Conservation (phyloP, 2,329 filamentous ascomycete species). For the Emmonsia crescens region DNA sequence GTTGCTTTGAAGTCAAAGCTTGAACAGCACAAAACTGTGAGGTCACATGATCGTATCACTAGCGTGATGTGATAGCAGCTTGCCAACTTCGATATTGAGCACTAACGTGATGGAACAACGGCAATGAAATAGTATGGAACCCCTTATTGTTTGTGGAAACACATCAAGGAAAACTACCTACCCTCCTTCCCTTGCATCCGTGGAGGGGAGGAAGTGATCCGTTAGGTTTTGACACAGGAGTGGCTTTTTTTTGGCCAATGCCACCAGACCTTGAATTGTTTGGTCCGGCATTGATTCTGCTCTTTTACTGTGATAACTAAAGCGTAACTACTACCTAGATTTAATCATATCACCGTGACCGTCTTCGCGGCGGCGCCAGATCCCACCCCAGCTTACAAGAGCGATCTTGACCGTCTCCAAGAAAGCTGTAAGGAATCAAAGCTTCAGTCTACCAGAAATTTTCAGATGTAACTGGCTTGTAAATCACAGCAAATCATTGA, state of each 20-base stretch:
- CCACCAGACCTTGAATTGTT: not conserved
- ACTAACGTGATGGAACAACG: no score
- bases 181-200: not conserved
- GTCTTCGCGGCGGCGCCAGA: not conserved
- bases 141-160: no score
- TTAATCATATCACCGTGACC: not conserved
- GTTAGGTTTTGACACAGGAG: not conserved
- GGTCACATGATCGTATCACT: not conserved
- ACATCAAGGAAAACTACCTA: not conserved
- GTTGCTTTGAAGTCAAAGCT: no score
- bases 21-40: no score
- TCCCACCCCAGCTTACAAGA: not conserved
- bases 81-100: no score
- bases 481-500: not conserved
- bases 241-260: not conserved
- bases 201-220: not conserved
- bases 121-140: not conserved
- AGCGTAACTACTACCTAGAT: not conserved
- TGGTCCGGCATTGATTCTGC: not conserved
- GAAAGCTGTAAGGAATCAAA: not conserved
- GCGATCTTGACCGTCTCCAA: not conserved
- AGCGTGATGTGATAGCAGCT: no score
- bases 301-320: not conserved
- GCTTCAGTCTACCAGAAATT: not conserved
- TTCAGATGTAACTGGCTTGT: not conserved